These are phyloP conservation scores for Candida sakaeoensis DNA, from an alignment of 805 yeast species.

Conservation along the genomic window DNA sequence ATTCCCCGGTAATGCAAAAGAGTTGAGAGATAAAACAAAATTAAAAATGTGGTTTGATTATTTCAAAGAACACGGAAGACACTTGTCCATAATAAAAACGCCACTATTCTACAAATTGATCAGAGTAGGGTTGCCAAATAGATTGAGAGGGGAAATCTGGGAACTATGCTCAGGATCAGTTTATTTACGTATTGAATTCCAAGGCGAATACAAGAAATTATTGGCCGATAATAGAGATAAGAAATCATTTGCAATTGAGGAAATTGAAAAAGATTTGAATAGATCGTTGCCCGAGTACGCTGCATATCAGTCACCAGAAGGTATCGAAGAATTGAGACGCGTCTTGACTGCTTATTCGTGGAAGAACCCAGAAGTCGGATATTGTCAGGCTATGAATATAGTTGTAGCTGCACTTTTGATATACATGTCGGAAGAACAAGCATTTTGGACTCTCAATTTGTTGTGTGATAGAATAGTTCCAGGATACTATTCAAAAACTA, in stretches of 20 bases:
- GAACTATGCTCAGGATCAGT: constrained; percentile 86
- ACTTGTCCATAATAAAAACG: constrained; percentile 68
- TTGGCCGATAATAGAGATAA: constrained; percentile 60
- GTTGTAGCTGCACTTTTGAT: constrained; percentile 75
- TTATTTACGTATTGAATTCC: constrained; percentile 62
- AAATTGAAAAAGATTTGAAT: constrained; percentile 92
- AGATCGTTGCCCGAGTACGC: constrained; percentile 94
- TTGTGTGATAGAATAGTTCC: constrained; percentile 86
- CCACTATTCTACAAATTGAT: constrained; percentile 78
- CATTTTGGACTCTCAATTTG: constrained; percentile 84
- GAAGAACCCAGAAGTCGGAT: constrained; percentile 96
- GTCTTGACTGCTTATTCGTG: constrained; percentile 93
- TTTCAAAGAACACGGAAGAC: constrained; percentile 79
- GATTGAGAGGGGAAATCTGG: constrained; percentile 95
- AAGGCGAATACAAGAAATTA: constrained; percentile 54
- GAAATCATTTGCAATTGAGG: constrained; percentile 84
- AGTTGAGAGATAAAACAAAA: constrained; percentile 74
- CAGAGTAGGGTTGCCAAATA: constrained; percentile 90
- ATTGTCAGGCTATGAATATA: constrained; percentile 98
- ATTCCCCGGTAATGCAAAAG: constrained; percentile 85
- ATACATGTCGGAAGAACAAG: constrained; percentile 94
- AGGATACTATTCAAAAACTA: constrained; percentile 93
- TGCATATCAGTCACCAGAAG: constrained; percentile 85
- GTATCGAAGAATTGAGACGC: constrained; percentile 77
- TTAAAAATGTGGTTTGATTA: constrained; percentile 93